Evolutionary conservation across 2,329 filamentous ascomycete genomes (phyloP), one percentile per base, ranked within the genome.

Genomic region (Colletotrichum siamense): DNA sequence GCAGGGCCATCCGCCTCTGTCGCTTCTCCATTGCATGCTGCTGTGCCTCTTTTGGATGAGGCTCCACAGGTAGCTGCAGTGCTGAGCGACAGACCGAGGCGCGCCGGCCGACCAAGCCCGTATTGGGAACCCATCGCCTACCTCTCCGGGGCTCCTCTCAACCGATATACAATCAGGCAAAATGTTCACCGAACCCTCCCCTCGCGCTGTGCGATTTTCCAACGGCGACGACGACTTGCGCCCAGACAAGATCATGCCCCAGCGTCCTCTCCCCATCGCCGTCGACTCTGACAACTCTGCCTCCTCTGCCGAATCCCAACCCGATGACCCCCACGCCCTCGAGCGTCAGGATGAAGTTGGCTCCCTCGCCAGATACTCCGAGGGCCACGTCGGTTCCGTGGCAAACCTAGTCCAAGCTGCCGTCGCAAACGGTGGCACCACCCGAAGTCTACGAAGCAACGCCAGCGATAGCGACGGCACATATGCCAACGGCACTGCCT

Each of bases 161-260:
- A 65, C 49, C 59, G 59, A 69, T 69, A 76, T 74, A 76, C 65
- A 65, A 59, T 10, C 52, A 57, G 66, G 34, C 70, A 71, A 44
- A 44, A 78, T 78, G 77, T 69, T 73, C 52, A 82, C 86, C 80
- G 90, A 92, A 78, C 83, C 87, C 44, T 90, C 90, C 13, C 89
- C 90, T 67, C 88, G 90, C 79, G 86, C 87, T 77, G 89, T 92
- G 78, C 89, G 91, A 78, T 92, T 92, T 80, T 89, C 89, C 62
- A 86, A 88, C 76, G 83, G 84, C 81, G 89, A 89, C 74, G 87
- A 89, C 28, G 83, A 87, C 36, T 78, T 81, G 44, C 85, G 84
- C 28, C 74, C 82, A 65, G 88, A 91, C 30, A 87, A 85, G 78
- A 77, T 83, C 78, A 88, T 85, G 74, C 82, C 80, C 74, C 82